Percentiles rank a stretch among this genome's conserved stretches.
phyloP scores from a whole-genome alignment of 2,329 filamentous ascomycete species.

The Colletotrichum sansevieriae region DNA sequence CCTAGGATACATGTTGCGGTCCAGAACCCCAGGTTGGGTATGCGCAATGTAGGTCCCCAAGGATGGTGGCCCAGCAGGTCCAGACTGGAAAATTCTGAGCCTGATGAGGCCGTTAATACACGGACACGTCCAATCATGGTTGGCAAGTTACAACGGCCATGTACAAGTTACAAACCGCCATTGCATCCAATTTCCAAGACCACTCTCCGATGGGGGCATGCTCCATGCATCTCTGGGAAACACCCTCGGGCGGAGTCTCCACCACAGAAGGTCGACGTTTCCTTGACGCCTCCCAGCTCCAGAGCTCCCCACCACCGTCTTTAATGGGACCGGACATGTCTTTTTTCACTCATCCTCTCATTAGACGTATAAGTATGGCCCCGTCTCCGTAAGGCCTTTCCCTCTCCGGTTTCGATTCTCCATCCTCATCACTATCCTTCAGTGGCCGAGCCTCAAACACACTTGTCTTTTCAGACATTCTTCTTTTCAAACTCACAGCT shows the following conservation, averaged over 20 bases:
- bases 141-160: constrained; percentile 28
- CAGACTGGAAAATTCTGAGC: constrained; percentile 39
- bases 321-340: constrained; percentile 19
- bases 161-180: constrained; percentile 32
- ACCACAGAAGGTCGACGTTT: constrained; percentile 16
- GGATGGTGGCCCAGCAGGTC: constrained; percentile 31
- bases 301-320: constrained; percentile 37
- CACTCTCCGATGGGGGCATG: constrained; percentile 36
- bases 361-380: constrained; percentile 35
- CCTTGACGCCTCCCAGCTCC: constrained; percentile 34
- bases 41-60: constrained; percentile 12
- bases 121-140: constrained; percentile 31
- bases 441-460: constrained; percentile 38
- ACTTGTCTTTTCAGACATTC: constrained; percentile 40
- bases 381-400: constrained; percentile 6
- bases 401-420: constrained; percentile 18
- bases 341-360: constrained; percentile 5
- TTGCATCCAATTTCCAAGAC: constrained; percentile 25
- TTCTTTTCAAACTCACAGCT: constrained; percentile 37
- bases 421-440: constrained; percentile 41
- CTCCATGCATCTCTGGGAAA: constrained; percentile 40
- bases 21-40: too few relatives aligned
- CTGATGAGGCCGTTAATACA: constrained; percentile 31
- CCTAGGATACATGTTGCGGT: too few relatives aligned
- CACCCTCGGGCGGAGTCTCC: constrained; percentile 35